phyloP scores from a whole-genome alignment of 139 green algal genomes.

The Closterium sp. region DNA sequence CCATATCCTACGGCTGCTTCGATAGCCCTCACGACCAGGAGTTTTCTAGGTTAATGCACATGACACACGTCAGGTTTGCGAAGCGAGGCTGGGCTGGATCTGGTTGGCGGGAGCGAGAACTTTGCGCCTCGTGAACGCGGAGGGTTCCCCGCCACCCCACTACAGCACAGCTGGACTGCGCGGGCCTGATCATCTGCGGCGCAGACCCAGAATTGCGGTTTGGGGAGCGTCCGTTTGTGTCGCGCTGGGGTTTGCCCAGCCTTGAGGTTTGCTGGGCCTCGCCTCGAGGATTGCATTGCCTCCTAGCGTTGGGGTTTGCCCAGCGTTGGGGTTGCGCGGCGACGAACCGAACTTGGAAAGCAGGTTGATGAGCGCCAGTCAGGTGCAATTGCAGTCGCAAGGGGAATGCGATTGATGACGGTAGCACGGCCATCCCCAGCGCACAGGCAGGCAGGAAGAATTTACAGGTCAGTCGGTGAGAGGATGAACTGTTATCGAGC shows the following conservation, averaged over 20 bases:
- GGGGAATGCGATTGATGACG: neutral
- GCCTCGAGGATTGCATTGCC: too few species aligned
- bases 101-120: neutral
- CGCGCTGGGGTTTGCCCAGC: neutral
- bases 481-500: too few species aligned
- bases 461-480: neutral
- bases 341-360: too few species aligned
- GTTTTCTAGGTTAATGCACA: neutral
- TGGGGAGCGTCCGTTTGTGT: neutral
- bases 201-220: too few species aligned
- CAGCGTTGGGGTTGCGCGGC: too few species aligned
- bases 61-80: neutral
- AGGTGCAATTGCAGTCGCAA: too few species aligned
- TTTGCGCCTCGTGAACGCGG: too few species aligned
- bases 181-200: too few species aligned
- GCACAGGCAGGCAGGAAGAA: neutral
- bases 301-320: too few species aligned
- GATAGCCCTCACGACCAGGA: neutral
- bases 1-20: neutral
- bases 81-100: neutral
- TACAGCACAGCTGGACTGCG: too few species aligned
- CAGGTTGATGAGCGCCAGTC: too few species aligned
- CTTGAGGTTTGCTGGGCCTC: neutral
- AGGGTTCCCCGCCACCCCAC: too few species aligned
- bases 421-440: neutral